Base-by-base conservation (phyloP, 495 filamentous ascomycete species). In the Talaromyces borbonicus region DNA sequence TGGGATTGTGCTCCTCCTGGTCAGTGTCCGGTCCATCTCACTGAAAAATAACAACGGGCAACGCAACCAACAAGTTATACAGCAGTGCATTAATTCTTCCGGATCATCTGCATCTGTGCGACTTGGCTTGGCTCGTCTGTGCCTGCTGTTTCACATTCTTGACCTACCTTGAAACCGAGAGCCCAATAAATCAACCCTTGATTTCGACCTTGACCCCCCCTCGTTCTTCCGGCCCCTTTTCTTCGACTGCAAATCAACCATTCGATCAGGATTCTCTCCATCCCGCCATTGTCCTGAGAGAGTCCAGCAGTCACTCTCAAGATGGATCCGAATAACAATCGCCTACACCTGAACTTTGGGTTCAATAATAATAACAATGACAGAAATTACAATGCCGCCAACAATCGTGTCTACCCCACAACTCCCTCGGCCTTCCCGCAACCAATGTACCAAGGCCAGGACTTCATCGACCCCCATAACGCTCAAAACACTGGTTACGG, bases 381-480 rank as follows among this genome's bases (percentile, higher is more conserved):
- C 57, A 79, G 81, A 53, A 75, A 77, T 53, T 78, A 80, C 56
- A 77, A 80, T 33, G 70, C 75, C 42, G 65, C 77, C 46, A 78
- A 78, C 63, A 84, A 80, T 62, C 85, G 86, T 64, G 80, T 84
- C 48, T 98, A 90, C 77, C 93, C 92, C 57, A 95, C 92, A 37
- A 98, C 92, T 14, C 90, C 92, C 45, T 95, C 89, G 50, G 92
- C 90, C 40, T 96, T 96, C 56, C 90, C 90, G 8, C 89, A 96
- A 64, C 88, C 89, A 23, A 81, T 93, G 57, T 85, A 80, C 59
- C 75, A 76, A 44, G 75, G 78, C 49, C 72, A 78, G 58, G 73
- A 74, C 30, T 72, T 72, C 46, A 60, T 66, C 48, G 66, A 68
- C 44, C 61, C 71, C 39, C 73, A 64, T 33, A 31, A 54, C n/a